Evolutionary conservation across 352 stramenopile genomes (phyloP).

Genomic region (Pythium volutum): DNA sequence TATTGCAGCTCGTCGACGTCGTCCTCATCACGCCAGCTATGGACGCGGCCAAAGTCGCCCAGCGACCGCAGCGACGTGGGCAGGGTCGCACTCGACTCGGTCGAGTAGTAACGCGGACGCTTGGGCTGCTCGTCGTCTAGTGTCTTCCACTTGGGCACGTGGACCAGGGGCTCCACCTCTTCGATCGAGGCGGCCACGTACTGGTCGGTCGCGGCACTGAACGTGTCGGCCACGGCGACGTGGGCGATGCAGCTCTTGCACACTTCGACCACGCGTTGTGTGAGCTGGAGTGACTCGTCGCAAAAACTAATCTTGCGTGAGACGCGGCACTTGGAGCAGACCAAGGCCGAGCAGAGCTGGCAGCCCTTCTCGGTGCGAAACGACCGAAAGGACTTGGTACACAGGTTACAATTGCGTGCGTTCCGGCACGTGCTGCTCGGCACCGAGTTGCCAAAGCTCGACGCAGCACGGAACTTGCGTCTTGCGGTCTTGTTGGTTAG

Average conservation of each 20-base stretch:
- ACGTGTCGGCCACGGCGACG: slow-evolving; percentile 6
- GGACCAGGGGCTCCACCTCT: background rate
- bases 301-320: slow-evolving; percentile 6
- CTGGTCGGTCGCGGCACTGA: slow-evolving; percentile 7
- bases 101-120: background rate
- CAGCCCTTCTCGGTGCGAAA: slow-evolving; percentile 9
- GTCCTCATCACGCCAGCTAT: background rate
- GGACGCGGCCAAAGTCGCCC: background rate
- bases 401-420: background rate
- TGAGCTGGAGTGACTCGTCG: background rate
- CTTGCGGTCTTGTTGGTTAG: slow-evolving; percentile 1
- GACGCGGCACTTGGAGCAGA: slow-evolving; percentile 16
- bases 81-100: background rate
- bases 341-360: slow-evolving; percentile 13
- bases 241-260: slow-evolving; percentile 14
- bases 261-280: slow-evolving; percentile 11
- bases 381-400: slow-evolving; percentile 10
- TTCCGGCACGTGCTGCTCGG: background rate
- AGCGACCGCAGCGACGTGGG: background rate
- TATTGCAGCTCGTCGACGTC: background rate
- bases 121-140: background rate
- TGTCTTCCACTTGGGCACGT: no score
- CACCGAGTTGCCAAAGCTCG: no score
- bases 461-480: background rate
- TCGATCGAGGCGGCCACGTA: background rate